Evolutionary conservation across 148 eudicot genomes (phyloP).

Genomic region (Camellia lanceoleosa): DNA sequence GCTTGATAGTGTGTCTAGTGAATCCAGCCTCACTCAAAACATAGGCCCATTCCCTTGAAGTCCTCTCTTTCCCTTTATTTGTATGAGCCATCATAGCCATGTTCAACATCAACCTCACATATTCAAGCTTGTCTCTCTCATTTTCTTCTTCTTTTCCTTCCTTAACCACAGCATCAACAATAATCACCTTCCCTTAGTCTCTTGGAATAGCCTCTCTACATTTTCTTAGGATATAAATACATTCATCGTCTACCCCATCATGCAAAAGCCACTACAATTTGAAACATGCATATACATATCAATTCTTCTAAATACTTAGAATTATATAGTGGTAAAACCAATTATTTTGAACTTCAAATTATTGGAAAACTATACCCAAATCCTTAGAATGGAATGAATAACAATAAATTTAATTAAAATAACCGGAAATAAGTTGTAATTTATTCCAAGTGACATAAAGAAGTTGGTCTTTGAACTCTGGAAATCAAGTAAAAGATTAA

Average conservation of each 20-base stretch:
- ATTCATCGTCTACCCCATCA: conserved; percentile 76
- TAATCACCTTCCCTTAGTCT: conserved; percentile 56
- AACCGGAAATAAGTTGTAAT: too few relatives aligned
- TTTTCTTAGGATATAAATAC: conserved; percentile 46
- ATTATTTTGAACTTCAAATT: too few relatives aligned
- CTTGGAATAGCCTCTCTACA: conserved; percentile 47
- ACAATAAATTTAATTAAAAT: too few relatives aligned
- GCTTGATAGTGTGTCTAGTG: conserved; percentile 28
- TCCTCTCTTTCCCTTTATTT: conserved; percentile 45
- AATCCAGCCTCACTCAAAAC: conserved; percentile 53
- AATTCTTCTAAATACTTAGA: too few relatives aligned
- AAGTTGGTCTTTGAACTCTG: too few relatives aligned
- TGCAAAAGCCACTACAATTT: conserved; percentile 53
- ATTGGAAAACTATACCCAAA: too few relatives aligned
- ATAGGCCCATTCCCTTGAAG: conserved; percentile 49
- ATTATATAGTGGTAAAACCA: too few relatives aligned
- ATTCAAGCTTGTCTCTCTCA: conserved; percentile 29
- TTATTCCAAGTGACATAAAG: too few relatives aligned
- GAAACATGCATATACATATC: not conserved
- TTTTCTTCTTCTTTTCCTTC: conserved; percentile 24
- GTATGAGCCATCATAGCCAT: conserved; percentile 87
- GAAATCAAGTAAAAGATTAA: too few relatives aligned
- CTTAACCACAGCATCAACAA: conserved; percentile 55
- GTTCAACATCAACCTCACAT: conserved; percentile 52
- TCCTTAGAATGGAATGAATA: too few relatives aligned